These are phyloP conservation scores for Paecilomyces formosus DNA, from an alignment of 2,329 filamentous ascomycete species.

Conservation along the genomic window DNA sequence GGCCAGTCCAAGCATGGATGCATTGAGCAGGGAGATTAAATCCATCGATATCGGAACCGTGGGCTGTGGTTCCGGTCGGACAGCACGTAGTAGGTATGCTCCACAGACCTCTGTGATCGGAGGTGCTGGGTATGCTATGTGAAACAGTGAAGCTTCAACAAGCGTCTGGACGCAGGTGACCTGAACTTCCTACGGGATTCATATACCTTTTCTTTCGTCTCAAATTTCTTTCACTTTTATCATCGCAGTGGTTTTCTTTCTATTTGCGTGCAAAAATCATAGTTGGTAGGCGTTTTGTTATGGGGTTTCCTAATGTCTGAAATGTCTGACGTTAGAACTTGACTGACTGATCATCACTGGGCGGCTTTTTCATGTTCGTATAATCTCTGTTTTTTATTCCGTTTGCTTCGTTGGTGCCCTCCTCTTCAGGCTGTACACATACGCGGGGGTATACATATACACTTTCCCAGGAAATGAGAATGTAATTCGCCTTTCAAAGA, in stretches of 20 bases:
- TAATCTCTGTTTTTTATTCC: background rate
- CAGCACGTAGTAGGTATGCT: slow-evolving; percentile 25
- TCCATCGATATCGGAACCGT: slow-evolving; percentile 41
- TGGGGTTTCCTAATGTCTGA: background rate
- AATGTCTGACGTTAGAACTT: background rate
- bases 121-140: slow-evolving; percentile 4
- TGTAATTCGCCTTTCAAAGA: background rate
- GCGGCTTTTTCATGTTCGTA: background rate
- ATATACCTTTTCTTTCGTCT: background rate
- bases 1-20: slow-evolving; percentile 31
- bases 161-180: background rate
- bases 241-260: background rate
- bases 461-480: background rate
- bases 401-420: background rate
- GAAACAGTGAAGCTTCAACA: background rate
- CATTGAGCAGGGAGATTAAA: slow-evolving; percentile 52
- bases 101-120: slow-evolving; percentile 14
- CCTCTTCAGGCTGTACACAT: background rate
- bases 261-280: background rate
- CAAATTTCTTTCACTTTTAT: background rate
- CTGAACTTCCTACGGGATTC: background rate
- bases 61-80: slow-evolving; percentile 21
- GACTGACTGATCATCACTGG: background rate
- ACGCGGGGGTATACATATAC: background rate
- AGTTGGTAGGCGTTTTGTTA: background rate